phyloP scores from a whole-genome alignment of 306 rosid genomes.

The Pueraria montana region DNA sequence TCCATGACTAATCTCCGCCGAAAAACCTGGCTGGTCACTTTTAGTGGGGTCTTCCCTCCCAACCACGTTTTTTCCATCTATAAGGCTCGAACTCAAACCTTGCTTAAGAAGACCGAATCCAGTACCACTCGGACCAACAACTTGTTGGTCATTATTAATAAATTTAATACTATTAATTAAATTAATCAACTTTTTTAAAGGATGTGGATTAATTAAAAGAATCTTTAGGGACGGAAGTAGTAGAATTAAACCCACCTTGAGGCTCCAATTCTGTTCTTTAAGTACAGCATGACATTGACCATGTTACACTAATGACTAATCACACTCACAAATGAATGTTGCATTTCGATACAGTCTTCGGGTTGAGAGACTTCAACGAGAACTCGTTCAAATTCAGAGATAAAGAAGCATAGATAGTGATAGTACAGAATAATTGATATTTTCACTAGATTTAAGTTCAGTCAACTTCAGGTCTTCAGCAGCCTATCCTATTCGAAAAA shows the following conservation, averaged over 20 bases:
- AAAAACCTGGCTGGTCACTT: too few species aligned
- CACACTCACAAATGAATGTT: neutral
- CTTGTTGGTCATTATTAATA: too few species aligned
- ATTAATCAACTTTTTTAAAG: too few species aligned
- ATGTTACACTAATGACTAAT: neutral
- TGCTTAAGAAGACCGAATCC: too few species aligned
- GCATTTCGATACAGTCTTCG: neutral
- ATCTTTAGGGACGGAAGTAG: too few species aligned
- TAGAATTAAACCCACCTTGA: neutral
- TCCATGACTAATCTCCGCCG: too few species aligned
- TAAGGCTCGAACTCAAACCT: too few species aligned
- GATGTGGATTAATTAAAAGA: too few species aligned
- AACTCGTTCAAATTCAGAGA: slow-evolving; percentile 1
- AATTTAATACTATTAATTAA: too few species aligned
- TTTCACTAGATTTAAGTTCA: slow-evolving; percentile 14
- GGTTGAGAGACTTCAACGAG: slow-evolving; percentile 13
- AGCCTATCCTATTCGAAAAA: neutral
- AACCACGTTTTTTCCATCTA: too few species aligned
- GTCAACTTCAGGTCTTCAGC: neutral
- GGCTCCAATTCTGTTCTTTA: neutral
- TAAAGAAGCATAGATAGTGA: neutral
- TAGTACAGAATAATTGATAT: neutral
- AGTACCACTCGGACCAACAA: too few species aligned
- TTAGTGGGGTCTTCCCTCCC: too few species aligned
- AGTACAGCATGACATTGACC: neutral